These are phyloP conservation scores for Cicer arietinum DNA, from an alignment of 306 rosid species.

Conservation along the genomic window DNA sequence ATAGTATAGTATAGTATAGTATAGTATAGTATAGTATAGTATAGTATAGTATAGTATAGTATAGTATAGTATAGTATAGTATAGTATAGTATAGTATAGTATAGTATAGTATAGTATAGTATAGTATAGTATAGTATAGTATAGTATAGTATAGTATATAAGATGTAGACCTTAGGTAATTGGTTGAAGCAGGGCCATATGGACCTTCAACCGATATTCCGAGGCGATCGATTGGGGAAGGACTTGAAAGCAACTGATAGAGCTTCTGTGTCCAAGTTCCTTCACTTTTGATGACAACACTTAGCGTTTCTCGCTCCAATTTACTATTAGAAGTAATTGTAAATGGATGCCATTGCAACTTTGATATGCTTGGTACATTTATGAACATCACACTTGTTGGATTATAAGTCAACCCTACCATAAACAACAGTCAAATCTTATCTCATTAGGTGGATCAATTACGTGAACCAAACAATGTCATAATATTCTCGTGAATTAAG, in stretches of 20 bases:
- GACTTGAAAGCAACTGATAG: slow-evolving; percentile 60
- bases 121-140: too few relatives aligned
- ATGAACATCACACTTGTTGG: slow-evolving; percentile 77
- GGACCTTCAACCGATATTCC: slow-evolving; percentile 82
- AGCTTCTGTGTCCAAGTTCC: slow-evolving; percentile 80
- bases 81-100: too few relatives aligned
- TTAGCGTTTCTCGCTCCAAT: slow-evolving; percentile 65
- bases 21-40: too few relatives aligned
- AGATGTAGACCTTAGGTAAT: slow-evolving; percentile 57
- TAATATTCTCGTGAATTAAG: not conserved
- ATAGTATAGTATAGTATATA: too few relatives aligned
- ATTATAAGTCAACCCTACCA: slow-evolving; percentile 65
- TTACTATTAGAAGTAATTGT: slow-evolving; percentile 71
- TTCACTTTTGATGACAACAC: slow-evolving; percentile 69
- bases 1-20: too few relatives aligned
- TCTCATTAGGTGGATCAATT: not conserved
- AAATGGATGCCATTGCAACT: slow-evolving; percentile 96
- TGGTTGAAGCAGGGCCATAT: slow-evolving; percentile 67
- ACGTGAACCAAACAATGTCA: not conserved
- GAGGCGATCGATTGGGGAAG: slow-evolving; percentile 53
- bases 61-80: too few relatives aligned
- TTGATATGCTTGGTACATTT: slow-evolving; percentile 75
- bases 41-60: too few relatives aligned
- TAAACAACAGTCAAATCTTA: not conserved
- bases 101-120: too few relatives aligned